These are phyloP conservation scores for Serendipita sp. DNA, from an alignment of 768 basidiomycete genomes.

Conservation along the genomic window DNA sequence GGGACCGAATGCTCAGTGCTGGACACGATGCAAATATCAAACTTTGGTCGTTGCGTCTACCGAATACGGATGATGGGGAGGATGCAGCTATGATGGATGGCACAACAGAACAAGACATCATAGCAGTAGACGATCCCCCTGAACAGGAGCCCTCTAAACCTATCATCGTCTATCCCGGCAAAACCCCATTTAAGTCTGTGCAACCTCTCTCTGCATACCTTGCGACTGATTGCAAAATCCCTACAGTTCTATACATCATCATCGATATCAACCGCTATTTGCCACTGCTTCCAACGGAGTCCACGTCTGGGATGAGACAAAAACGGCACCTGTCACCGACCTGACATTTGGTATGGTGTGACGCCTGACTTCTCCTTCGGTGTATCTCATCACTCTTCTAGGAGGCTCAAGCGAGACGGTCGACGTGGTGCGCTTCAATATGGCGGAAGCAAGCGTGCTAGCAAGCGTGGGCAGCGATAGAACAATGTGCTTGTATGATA, in stretches of 20 bases:
- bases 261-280: constrained; percentile 74
- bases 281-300: constrained; percentile 88
- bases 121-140: constrained; percentile 8
- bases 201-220: background rate
- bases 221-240: background rate
- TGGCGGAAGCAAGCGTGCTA: constrained; percentile 86
- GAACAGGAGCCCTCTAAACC: constrained; percentile 33
- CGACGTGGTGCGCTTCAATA: constrained; percentile 78
- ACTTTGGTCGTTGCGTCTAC: constrained; percentile 45
- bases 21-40: constrained; percentile 74
- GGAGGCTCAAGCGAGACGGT: constrained; percentile 64
- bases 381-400: background rate
- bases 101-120: constrained; percentile 11
- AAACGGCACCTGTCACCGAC: constrained; percentile 68
- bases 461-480: constrained; percentile 90
- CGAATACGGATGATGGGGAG: constrained; percentile 2
- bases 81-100: constrained; percentile 14
- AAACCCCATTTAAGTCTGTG: constrained; percentile 78
- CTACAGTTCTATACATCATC: constrained; percentile 81
- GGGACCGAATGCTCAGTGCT: constrained; percentile 59
- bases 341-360: constrained; percentile 59
- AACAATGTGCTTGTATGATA: constrained; percentile 91
- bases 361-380: background rate
- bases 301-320: constrained; percentile 96
- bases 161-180: constrained; percentile 64